These are phyloP conservation scores for Avena sativa DNA, from an alignment of 176 grass and related monocot genomes.

Conservation along the genomic window DNA sequence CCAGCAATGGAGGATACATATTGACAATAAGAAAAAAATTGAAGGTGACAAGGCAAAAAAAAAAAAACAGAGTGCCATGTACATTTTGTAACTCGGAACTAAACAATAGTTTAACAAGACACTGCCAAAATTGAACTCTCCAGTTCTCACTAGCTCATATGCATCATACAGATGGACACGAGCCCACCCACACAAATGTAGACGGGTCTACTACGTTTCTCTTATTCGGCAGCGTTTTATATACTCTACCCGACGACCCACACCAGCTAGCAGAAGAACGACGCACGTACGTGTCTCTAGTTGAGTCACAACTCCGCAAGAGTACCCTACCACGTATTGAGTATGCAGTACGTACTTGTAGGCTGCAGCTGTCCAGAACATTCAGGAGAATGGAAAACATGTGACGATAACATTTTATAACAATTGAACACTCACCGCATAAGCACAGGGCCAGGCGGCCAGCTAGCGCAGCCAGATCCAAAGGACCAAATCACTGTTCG, in stretches of 20 bases:
- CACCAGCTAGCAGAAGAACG: not conserved
- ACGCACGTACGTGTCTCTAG: not conserved
- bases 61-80: too few species aligned
- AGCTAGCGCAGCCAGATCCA: not conserved
- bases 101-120: too few species aligned
- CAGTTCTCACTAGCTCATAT: too few species aligned
- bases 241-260: too few species aligned
- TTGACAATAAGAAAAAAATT: too few species aligned
- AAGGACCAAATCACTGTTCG: not conserved
- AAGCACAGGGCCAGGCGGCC: not conserved
- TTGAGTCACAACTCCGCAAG: not conserved
- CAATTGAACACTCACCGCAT: not conserved
- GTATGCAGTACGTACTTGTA: not conserved
- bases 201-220: not conserved
- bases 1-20: too few species aligned
- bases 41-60: too few species aligned
- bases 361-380: not conserved
- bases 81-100: too few species aligned
- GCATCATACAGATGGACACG: too few species aligned
- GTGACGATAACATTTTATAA: not conserved
- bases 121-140: too few species aligned
- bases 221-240: too few species aligned
- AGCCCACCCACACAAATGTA: not conserved
- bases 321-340: too few species aligned
- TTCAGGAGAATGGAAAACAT: not conserved